Evolutionary conservation across 768 basidiomycete genomes (phyloP), one percentile per base, ranked within the genome.

Genomic region (Strobilomyces confusus): DNA sequence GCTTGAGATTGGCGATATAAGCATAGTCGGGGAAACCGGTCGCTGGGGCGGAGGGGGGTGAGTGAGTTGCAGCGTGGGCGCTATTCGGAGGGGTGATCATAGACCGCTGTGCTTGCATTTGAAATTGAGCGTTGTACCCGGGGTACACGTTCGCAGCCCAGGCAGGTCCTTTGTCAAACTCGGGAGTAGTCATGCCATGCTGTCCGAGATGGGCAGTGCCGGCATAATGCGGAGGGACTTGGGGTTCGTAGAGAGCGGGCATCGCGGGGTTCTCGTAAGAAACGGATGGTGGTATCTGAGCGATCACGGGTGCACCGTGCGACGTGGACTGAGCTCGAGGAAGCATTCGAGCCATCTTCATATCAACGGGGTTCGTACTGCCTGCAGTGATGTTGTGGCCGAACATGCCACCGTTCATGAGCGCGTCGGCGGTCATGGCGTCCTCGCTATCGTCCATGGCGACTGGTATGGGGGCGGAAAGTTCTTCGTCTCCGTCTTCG

Each of bases 251-350:
- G 29, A 74, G 58, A 13, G 72, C 61, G 48, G 76, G 64, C 72
- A 80, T 77, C 2, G 75, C 75, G 3, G 81, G 80, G 53, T 81
- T 81, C 62, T 82, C 81, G 51, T 72, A 81, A 4, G 77, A 76
- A 54, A 76, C 75, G 1, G 69, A 60, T 9, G 72, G 66, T 4
- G 73, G 69, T 44, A 68, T 72, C 66, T 75, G 71, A 34, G 75
- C 80, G 54, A 82, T 74, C 58, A 77, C 70, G 9, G 80, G 79
- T 26, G 69, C 67, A 47, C 66, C 63, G 41, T 74, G 71, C 12
- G 62, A 47, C 44, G 48, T 6, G 17, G 63, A 52, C 26, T 58
- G 63, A 26, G 58, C 51, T 14, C 59, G 61, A 30, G 62, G 60
- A 34, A 67, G 56, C 53, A 69, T 58, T 52, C 63, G 64, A 20